Percentiles rank a stretch among this genome's conserved stretches.
Conservation (phyloP, 2,329 filamentous ascomycete genomes). For the Neonectria ditissima region DNA sequence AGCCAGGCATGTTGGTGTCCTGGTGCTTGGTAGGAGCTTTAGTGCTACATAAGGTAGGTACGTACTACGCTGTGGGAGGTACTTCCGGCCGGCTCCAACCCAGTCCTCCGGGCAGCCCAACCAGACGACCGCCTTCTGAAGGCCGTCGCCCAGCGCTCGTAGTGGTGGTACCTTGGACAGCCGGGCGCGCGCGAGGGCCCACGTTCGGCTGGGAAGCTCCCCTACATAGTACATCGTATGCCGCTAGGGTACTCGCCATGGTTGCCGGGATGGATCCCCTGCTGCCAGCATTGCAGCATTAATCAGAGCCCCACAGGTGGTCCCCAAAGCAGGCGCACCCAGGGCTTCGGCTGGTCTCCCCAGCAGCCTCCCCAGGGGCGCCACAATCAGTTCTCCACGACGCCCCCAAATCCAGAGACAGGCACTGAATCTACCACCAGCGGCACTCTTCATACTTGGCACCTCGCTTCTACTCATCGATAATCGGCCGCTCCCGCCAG, state of each 20-base stretch:
- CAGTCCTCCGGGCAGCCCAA: conserved; percentile 11
- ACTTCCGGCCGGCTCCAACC: conserved; percentile 21
- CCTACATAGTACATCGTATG: conserved; percentile 6
- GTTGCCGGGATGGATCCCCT: conserved; percentile 16
- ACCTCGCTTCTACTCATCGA: not conserved
- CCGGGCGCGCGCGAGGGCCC: not conserved
- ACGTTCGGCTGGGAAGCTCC: conserved; percentile 4
- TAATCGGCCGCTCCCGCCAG: not conserved
- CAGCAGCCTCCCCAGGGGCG: conserved; percentile 11
- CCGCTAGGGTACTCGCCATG: conserved; percentile 9
- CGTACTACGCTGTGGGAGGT: too few relatives aligned
- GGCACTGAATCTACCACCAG: not conserved
- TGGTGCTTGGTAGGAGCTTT: conserved; percentile 39
- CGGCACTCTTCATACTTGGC: not conserved
- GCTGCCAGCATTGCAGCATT: conserved; percentile 1
- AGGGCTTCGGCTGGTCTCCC: conserved; percentile 2
- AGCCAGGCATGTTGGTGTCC: conserved; percentile 36
- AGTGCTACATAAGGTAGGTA: too few relatives aligned
- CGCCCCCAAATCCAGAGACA: conserved; percentile 3
- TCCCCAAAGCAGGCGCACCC: conserved; percentile 18
- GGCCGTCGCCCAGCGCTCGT: not conserved
- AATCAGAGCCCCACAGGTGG: not conserved
- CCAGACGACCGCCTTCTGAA: not conserved
- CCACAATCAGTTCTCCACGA: conserved; percentile 5
- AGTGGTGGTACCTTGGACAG: too few relatives aligned